These are phyloP conservation scores for Venturia nashicola DNA, from an alignment of 2,329 filamentous ascomycete species.

Conservation along the genomic window DNA sequence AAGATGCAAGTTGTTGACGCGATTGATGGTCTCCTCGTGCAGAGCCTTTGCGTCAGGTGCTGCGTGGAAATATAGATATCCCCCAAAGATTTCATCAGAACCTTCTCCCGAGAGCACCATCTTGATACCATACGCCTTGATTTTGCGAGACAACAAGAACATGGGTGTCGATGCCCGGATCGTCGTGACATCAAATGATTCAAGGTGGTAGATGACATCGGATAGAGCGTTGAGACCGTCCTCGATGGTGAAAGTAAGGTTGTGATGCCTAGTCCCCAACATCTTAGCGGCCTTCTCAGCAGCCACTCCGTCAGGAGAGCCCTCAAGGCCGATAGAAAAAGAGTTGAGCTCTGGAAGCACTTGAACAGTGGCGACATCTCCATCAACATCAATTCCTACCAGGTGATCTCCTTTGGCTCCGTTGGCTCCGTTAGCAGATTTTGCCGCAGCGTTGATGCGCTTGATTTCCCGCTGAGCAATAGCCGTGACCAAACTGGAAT, in stretches of 20 bases:
- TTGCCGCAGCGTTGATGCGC: constrained; percentile 49
- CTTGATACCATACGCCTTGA: constrained; percentile 99
- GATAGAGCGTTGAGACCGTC: constrained; percentile 93
- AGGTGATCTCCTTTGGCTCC: constrained; percentile 38
- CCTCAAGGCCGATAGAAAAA: constrained; percentile 93
- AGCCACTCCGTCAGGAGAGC: constrained; percentile 82
- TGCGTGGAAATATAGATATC: constrained; percentile 96
- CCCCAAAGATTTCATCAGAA: constrained; percentile 95
- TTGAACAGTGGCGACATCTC: constrained; percentile 79
- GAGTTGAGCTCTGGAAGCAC: constrained; percentile 93
- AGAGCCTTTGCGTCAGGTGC: constrained; percentile 86
- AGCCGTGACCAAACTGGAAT: constrained; percentile 87
- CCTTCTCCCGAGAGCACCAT: constrained; percentile 98
- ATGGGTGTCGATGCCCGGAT: constrained; percentile 97
- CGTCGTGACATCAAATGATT: constrained; percentile 96
- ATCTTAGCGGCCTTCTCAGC: constrained; percentile 91
- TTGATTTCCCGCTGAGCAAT: constrained; percentile 91
- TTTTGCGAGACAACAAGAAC: constrained; percentile 96
- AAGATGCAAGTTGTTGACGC: constrained; percentile 92
- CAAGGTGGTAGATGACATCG: constrained; percentile 95
- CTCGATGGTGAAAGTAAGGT: constrained; percentile 96
- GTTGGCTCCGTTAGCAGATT: constrained; percentile 34
- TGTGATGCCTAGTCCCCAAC: constrained; percentile 94
- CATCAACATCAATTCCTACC: constrained; percentile 87
- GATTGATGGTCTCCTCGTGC: constrained; percentile 86